Conservation (phyloP, 2,329 filamentous ascomycete species). For the Orbilia blumenaviensis region DNA sequence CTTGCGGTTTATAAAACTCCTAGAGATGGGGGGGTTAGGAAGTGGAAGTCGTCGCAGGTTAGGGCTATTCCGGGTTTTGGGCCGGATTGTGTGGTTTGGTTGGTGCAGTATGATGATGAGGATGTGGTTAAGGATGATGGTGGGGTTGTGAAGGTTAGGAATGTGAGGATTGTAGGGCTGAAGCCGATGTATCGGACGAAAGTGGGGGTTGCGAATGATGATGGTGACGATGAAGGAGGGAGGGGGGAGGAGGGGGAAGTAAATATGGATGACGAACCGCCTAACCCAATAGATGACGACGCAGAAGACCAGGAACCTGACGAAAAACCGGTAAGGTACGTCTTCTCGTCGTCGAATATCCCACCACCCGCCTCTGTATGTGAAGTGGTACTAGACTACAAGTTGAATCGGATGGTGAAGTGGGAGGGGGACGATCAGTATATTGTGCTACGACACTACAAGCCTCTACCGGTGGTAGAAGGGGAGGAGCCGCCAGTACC, state of each 20-base stretch:
- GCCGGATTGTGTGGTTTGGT: neutral
- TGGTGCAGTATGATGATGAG: neutral
- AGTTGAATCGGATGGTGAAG: neutral
- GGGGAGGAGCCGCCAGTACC: neutral
- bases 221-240: neutral
- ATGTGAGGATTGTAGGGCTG: neutral
- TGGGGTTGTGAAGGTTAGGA: neutral
- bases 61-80: neutral
- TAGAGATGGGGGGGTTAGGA: too few relatives aligned
- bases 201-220: neutral
- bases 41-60: neutral
- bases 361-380: slow-evolving; percentile 1
- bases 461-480: neutral
- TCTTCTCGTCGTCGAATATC: neutral
- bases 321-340: neutral
- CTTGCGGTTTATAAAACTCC: neutral
- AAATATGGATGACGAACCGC: neutral
- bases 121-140: neutral
- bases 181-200: neutral
- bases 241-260: neutral
- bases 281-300: too few relatives aligned
- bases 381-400: neutral
- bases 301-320: neutral
- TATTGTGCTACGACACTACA: neutral
- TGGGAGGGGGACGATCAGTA: neutral